Base-by-base conservation (phyloP, 2,329 filamentous ascomycete genomes). In the Akanthomyces muscarius region DNA sequence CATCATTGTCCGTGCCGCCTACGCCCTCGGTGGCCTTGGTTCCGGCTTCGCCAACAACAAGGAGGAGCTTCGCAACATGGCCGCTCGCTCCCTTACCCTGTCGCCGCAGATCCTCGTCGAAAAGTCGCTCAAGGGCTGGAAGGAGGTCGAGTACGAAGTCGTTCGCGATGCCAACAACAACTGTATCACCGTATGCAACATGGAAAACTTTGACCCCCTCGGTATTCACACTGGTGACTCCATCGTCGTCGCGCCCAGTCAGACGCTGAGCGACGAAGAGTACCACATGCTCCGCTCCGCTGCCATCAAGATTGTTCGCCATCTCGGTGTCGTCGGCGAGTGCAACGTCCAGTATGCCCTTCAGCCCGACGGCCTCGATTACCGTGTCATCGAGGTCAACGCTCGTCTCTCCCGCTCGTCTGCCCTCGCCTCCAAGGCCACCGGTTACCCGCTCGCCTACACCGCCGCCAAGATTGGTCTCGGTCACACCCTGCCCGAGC, bases 121-220 rank as follows among this genome's bases (percentile, higher is more conserved):
- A 83, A 98, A 98, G 80, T 97, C 92, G 59, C 87, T 99, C 70
- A 98, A 97, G 83, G 95, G 95, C 76, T 99, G 95, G 95, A 99
- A 99, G 80, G 95, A 99, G 78, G 89, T 97, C 57, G 95, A 99
- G 78, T 99, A 98, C 73, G 95, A 98, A 78, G 95, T 98, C 63
- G 95, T 98, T 66, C 91, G 95, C 71, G 95, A 99, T 77, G 94
- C 92, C 61, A 89, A 91, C 76, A 96, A 98, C 84, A 99, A 99
- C 85, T 98, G 95, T 76, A 98, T 98, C 72, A 98, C 94, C 4
- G 94, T 98, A 70, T 98, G 94, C 84, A 98, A 77, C 71, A 78
- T 78, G 76, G 76, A 78, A 69, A 98, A 98, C 84, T 98, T 98
- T 71, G 95, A 98, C 73, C 95, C 95, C 68, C 86, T 99, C 44